Base-by-base conservation (phyloP, 805 yeast genomes). In the Candida oleophila region DNA sequence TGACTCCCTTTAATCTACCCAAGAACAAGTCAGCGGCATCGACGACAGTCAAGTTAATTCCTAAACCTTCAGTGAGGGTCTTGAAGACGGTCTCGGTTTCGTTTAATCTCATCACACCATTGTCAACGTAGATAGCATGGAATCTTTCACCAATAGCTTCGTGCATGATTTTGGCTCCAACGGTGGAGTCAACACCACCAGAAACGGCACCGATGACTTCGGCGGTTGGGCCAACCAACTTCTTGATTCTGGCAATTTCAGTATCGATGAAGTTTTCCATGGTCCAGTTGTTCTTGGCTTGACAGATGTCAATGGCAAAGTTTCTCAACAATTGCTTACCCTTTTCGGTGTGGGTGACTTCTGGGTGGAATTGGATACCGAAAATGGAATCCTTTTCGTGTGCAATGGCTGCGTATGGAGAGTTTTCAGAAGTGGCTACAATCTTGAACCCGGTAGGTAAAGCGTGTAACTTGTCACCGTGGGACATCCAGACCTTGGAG, bases 161-260 rank as follows among this genome's bases (percentile, higher is more conserved):
- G 55, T 89, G 85, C 96, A 94, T 87, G 65, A 94, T 80, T 78
- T 92, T 94, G 55, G 99, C 97, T 55, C 97, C 99, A 50, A 94
- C 99, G 42, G 99, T 94, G 44, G 99, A 94, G 73, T 94, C 99
- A 53, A 94, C 99, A 77, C 99, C 99, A 62, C 99, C 99, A 44
- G 97, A 89, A 55, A 94, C 99, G 46, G 99, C 99, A 73, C 99
- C 99, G 64, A 94, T 94, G 54, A 94, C 99, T 74, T 94, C 98
- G 48, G 97, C 98, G 48, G 90, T 85, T 56, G 97, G 97, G 44
- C 99, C 99, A 56, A 94, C 97, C 55, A 92, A 76, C 45, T 81
- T 78, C 70, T 90, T 82, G 59, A 94, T 94, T 72, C 99, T 85
- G 56, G 87, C 83, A 61, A 94, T 91, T 77, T 94, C 99, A 54